Evolutionary conservation across 495 filamentous ascomycete genomes (phyloP).

Genomic region (Neurospora sp.): DNA sequence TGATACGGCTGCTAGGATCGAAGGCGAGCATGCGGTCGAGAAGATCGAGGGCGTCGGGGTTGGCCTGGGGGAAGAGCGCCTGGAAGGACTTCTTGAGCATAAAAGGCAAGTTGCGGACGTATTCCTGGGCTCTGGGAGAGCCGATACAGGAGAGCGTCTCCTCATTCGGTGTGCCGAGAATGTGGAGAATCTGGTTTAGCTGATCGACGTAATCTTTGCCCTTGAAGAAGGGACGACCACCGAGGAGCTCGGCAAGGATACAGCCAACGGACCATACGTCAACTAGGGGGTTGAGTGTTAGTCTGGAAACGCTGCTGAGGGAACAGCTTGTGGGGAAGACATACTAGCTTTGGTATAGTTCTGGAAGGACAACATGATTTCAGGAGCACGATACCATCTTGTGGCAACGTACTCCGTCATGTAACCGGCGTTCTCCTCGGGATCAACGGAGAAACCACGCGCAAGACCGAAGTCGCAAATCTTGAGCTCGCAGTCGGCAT

Average conservation of each 20-base stretch:
- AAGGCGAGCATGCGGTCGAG: constrained; percentile 96
- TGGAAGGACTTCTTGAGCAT: constrained; percentile 91
- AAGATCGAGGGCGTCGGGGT: constrained; percentile 90
- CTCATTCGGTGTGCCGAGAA: constrained; percentile 91
- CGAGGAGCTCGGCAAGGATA: constrained; percentile 92
- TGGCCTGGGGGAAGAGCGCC: constrained; percentile 83
- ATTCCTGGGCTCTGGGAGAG: constrained; percentile 91
- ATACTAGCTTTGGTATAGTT: constrained; percentile 98
- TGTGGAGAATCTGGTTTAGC: constrained; percentile 97
- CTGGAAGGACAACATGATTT: constrained; percentile 99
- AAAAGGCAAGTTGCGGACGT: constrained; percentile 92
- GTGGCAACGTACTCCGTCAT: constrained; percentile 99
- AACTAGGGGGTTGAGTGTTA: constrained; percentile 41
- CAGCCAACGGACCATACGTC: constrained; percentile 99
- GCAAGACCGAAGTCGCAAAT: constrained; percentile 98
- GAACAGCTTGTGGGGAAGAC: constrained; percentile 25
- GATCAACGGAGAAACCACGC: constrained; percentile 90
- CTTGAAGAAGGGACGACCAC: constrained; percentile 97
- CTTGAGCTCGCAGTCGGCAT: constrained; percentile 98
- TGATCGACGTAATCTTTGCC: constrained; percentile 98
- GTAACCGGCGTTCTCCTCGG: constrained; percentile 96
- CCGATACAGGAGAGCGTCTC: constrained; percentile 91
- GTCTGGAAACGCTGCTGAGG: background rate
- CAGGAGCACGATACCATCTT: constrained; percentile 95
- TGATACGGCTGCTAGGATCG: constrained; percentile 83